Conservation (phyloP, 441 rosid genomes). For the Erysimum cheiri region DNA sequence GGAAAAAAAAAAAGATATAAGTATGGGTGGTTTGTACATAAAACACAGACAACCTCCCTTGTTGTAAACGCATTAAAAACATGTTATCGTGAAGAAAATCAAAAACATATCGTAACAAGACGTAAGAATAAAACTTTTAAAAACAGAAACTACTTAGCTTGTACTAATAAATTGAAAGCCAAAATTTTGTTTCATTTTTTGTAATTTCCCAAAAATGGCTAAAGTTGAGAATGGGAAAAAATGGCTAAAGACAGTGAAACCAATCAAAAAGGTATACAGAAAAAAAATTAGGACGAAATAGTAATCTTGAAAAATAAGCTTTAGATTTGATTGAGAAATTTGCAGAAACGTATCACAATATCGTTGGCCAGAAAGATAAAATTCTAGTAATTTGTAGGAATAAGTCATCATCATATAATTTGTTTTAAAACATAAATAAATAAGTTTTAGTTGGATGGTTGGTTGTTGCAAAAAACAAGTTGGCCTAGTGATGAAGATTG, state of each 20-base stretch:
- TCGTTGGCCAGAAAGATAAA: conserved; percentile 24
- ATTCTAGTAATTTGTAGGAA: conserved; percentile 23
- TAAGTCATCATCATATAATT: conserved; percentile 32
- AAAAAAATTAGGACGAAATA: not conserved
- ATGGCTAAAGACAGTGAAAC: conserved; percentile 7
- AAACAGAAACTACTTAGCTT: not conserved
- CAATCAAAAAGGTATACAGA: not conserved
- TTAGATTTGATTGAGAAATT: conserved; percentile 14
- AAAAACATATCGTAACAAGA: not conserved
- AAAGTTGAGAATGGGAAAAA: not conserved
- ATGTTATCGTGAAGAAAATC: too few relatives aligned
- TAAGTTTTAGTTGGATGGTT: conserved; percentile 31
- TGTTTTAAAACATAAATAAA: conserved; percentile 9
- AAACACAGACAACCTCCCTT: not conserved
- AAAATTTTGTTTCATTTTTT: too few relatives aligned
- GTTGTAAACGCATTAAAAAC: not conserved
- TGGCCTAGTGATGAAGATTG: conserved; percentile 31
- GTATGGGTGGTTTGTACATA: not conserved
- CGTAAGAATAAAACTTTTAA: not conserved
- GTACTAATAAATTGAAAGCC: not conserved
- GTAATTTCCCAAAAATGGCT: not conserved
- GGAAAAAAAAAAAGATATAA: too few relatives aligned
- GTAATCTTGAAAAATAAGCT: conserved; percentile 13
- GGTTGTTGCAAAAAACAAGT: conserved; percentile 30
- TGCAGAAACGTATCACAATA: conserved; percentile 25